phyloP scores from a whole-genome alignment of 2,329 filamentous ascomycete species.

The Xylariaceae sp. region DNA sequence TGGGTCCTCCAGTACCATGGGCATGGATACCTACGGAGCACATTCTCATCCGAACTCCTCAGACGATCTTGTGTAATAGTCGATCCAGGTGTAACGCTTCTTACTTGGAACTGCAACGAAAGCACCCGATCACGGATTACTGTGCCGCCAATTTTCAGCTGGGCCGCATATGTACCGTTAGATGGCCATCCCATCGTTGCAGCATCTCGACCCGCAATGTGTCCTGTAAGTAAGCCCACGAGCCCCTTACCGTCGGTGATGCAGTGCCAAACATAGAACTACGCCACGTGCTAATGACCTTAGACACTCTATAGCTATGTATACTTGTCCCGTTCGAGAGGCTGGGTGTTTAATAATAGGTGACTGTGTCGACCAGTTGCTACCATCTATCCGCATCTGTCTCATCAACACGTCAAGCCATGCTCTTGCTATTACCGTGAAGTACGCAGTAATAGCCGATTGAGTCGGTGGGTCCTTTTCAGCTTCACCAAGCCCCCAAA shows the following conservation, averaged over 20 bases:
- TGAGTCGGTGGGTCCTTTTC: too few species aligned
- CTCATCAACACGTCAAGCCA: too few species aligned
- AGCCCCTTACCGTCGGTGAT: not conserved
- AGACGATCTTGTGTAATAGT: not conserved
- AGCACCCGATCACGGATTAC: constrained; percentile 3
- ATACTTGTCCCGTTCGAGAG: too few species aligned
- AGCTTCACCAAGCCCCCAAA: too few species aligned
- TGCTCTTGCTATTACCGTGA: too few species aligned
- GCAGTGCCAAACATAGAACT: not conserved
- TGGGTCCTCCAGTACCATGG: not conserved
- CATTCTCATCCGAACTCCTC: not conserved
- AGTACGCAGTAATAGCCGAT: too few species aligned
- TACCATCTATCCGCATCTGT: too few species aligned
- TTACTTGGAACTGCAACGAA: constrained; percentile 9
- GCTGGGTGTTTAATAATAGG: too few species aligned
- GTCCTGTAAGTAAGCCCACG: not conserved
- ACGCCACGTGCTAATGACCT: not conserved
- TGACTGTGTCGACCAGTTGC: too few species aligned
- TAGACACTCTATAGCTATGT: too few species aligned
- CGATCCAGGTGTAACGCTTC: not conserved
- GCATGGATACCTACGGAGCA: not conserved
- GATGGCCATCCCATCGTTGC: not conserved
- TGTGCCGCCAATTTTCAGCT: constrained; percentile 14
- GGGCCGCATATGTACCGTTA: not conserved
- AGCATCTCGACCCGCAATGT: not conserved